Percentiles rank a stretch among this genome's conserved stretches.
Evolutionary conservation across 2,329 filamentous ascomycete genomes (phyloP).

Genomic region (Venturia oleaginea): DNA sequence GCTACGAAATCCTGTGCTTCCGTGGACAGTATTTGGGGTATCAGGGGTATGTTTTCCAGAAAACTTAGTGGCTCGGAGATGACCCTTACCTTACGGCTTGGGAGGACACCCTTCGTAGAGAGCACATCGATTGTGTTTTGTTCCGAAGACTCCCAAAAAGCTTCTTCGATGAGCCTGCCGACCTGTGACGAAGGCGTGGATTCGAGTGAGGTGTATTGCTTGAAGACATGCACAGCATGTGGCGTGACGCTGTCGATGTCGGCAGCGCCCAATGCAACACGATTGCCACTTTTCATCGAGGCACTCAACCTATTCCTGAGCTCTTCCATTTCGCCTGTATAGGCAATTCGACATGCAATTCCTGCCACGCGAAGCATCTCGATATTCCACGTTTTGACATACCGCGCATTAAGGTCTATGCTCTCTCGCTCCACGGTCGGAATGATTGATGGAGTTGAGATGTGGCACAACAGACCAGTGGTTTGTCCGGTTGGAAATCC

Average conservation of each 20-base stretch:
- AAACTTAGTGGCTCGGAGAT: constrained; percentile 64
- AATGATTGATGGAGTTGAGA: constrained; percentile 92
- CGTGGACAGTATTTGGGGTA: constrained; percentile 33
- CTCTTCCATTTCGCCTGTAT: constrained; percentile 75
- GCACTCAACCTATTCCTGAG: constrained; percentile 51
- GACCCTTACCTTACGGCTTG: constrained; percentile 75
- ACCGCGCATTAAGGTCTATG: constrained; percentile 91
- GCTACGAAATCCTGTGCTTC: constrained; percentile 74
- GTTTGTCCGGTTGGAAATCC: constrained; percentile 97
- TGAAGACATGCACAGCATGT: constrained; percentile 71
- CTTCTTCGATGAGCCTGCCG: constrained; percentile 81
- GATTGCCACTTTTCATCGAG: constrained; percentile 27
- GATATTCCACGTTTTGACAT: constrained; percentile 90
- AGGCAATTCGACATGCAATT: constrained; percentile 81
- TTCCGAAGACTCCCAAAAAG: constrained; percentile 88
- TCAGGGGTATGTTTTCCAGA: constrained; percentile 68
- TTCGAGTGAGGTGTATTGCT: constrained; percentile 80
- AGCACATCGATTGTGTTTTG: constrained; percentile 78
- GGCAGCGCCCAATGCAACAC: constrained; percentile 46
- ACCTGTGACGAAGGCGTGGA: constrained; percentile 83
- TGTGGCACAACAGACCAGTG: constrained; percentile 84
- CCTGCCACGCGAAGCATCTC: constrained; percentile 88
- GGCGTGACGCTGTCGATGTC: constrained; percentile 62
- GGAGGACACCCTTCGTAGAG: constrained; percentile 77
- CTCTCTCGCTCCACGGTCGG: constrained; percentile 95